Conservation (phyloP, 257 asterid species). For the Nicotiana obtusifolia region DNA sequence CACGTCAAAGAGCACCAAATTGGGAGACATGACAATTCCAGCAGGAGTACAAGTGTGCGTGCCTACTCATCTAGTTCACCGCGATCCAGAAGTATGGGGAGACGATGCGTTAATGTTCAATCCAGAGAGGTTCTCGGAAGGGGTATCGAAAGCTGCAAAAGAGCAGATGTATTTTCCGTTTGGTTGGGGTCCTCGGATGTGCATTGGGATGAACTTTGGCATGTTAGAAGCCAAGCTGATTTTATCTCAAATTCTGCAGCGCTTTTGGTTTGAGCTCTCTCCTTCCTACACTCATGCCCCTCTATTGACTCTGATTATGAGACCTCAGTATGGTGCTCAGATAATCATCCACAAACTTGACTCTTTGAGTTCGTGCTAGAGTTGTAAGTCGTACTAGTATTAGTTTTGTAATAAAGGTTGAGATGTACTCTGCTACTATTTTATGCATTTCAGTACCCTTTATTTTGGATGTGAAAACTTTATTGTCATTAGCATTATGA, state of each 20-base stretch:
- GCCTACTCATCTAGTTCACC: background rate
- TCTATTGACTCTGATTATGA: background rate
- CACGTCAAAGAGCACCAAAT: background rate
- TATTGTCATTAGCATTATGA: background rate
- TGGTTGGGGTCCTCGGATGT: constrained; percentile 15
- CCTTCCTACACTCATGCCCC: constrained; percentile 5
- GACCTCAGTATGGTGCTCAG: constrained; percentile 7
- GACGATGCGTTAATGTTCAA: constrained; percentile 15
- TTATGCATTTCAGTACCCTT: background rate
- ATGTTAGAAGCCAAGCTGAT: background rate
- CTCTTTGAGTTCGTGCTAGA: background rate
- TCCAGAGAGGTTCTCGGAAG: constrained; percentile 3
- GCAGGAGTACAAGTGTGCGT: background rate
- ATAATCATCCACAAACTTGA: background rate
- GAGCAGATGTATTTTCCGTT: background rate
- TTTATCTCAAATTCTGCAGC: constrained; percentile 4
- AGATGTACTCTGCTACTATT: background rate
- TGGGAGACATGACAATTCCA: constrained; percentile 3
- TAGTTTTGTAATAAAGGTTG: background rate
- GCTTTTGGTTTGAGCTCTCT: background rate
- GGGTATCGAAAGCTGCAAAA: background rate
- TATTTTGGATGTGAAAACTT: background rate
- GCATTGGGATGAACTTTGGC: background rate
- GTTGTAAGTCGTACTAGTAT: background rate
- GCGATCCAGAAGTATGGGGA: constrained; percentile 12